Evolutionary conservation across 2,329 filamentous ascomycete genomes (phyloP).

Genomic region (Fusarium globosum): DNA sequence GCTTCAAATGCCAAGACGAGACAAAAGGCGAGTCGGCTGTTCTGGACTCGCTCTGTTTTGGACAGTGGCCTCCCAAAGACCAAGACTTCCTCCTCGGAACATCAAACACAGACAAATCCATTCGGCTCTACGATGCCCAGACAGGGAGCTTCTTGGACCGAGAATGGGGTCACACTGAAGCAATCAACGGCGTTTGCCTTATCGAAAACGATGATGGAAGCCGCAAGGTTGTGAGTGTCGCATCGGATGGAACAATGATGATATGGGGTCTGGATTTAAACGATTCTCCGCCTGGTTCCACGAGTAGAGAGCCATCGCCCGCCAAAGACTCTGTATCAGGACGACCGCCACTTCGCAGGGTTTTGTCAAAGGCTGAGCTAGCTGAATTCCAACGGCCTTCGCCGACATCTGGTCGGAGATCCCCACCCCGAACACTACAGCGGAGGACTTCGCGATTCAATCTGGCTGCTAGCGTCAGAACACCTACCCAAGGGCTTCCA

Average conservation of each 20-base stretch:
- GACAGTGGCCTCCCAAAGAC: conserved; percentile 64
- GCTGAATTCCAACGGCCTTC: conserved; percentile 77
- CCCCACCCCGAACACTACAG: conserved; percentile 65
- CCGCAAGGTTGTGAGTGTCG: conserved; percentile 76
- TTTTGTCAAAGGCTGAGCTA: conserved; percentile 88
- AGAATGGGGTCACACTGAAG: conserved; percentile 95
- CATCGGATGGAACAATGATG: conserved; percentile 85
- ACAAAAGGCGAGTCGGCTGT: conserved; percentile 84
- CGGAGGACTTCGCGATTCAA: conserved; percentile 66
- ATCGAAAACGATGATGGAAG: conserved; percentile 68
- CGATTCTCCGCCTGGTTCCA: conserved; percentile 54
- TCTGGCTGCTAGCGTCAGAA: conserved; percentile 51
- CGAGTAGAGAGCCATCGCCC: conserved; percentile 65
- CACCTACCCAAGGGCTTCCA: conserved; percentile 54
- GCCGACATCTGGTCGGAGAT: conserved; percentile 60
- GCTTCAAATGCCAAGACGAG: conserved; percentile 86
- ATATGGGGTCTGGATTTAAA: conserved; percentile 73
- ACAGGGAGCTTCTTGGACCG: conserved; percentile 82
- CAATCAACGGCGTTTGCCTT: conserved; percentile 86
- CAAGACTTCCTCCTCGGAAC: conserved; percentile 81
- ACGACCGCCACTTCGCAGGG: conserved; percentile 81
- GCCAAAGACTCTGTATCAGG: conserved; percentile 63
- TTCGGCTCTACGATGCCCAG: conserved; percentile 86
- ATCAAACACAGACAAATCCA: conserved; percentile 95
- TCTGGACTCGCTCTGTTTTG: conserved; percentile 79